Evolutionary conservation across 768 basidiomycete species (phyloP).

Genomic region (Suillus tomentosus): DNA sequence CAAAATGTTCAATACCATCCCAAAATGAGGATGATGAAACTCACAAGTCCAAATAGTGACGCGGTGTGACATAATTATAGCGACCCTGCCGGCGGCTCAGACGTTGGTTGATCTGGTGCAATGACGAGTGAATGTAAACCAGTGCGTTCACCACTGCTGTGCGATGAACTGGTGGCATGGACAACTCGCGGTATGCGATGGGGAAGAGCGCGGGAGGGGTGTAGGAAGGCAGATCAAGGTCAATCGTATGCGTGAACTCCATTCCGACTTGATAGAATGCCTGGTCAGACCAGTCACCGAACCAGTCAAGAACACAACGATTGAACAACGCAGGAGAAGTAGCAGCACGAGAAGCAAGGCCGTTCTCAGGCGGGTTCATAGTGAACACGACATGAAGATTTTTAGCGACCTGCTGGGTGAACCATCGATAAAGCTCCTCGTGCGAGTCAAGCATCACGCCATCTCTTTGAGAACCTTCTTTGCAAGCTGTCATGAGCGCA

Average conservation of each 20-base stretch:
- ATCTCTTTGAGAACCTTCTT: constrained; percentile 98
- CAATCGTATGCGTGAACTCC: constrained; percentile 94
- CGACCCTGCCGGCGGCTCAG: constrained; percentile 93
- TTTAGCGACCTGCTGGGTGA: constrained; percentile 96
- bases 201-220: constrained; percentile 83
- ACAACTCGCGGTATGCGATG: constrained; percentile 80
- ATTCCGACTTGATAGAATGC: constrained; percentile 97
- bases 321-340: constrained; percentile 99
- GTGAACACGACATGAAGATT: constrained; percentile 99
- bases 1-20: constrained; percentile 14
- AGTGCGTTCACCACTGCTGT: constrained; percentile 91
- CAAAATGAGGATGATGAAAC: constrained; percentile 34
- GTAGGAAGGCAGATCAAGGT: constrained; percentile 87
- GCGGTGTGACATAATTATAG: constrained; percentile 94
- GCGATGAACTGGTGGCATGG: constrained; percentile 87
- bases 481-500: constrained; percentile 98
- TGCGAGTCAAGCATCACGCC: constrained; percentile 98
- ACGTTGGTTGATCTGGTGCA: constrained; percentile 87
- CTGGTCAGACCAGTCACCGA: constrained; percentile 99
- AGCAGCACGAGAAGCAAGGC: constrained; percentile 92
- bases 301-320: constrained; percentile 99
- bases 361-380: constrained; percentile 98
- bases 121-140: constrained; percentile 86
- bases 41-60: constrained; percentile 98
- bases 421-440: constrained; percentile 98